These are phyloP conservation scores for Trichophyton schoenleinii DNA, from an alignment of 2,329 filamentous ascomycete species.

Conservation along the genomic window DNA sequence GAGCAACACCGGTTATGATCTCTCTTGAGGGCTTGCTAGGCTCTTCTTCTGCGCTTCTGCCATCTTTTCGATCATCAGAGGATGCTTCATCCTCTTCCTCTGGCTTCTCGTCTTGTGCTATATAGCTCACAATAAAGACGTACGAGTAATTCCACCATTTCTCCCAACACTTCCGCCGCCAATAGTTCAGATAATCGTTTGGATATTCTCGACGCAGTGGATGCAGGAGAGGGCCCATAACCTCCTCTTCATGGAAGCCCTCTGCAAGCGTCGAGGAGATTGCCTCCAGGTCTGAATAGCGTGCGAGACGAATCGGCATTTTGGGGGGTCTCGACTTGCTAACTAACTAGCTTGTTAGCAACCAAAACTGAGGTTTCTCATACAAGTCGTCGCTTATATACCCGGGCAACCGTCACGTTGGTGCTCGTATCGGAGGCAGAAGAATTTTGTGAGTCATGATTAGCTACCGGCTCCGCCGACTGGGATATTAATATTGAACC, in stretches of 20 bases:
- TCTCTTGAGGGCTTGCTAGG: neutral
- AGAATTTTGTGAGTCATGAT: neutral
- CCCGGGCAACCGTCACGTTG: no score
- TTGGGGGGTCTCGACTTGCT: neutral
- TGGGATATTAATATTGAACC: neutral
- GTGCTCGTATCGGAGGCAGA: neutral
- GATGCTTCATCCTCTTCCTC: neutral
- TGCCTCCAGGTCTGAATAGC: conserved; percentile 4
- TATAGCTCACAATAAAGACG: conserved; percentile 9
- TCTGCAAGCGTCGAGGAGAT: conserved; percentile 7
- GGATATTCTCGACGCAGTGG: conserved; percentile 7
- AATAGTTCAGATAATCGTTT: conserved; percentile 4
- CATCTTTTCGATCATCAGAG: neutral
- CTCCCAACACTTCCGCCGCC: neutral
- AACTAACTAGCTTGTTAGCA: no score
- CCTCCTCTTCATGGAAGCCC: conserved; percentile 4
- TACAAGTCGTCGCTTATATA: no score
- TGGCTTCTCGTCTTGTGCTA: neutral
- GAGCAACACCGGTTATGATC: conserved; percentile 7
- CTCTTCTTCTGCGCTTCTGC: neutral
- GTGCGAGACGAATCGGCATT: conserved; percentile 8
- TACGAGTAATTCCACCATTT: conserved; percentile 7
- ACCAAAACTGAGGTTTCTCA: no score
- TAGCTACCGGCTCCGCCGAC: neutral
- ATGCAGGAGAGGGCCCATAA: conserved; percentile 1